Evolutionary conservation across 345 rosid genomes (phyloP), one percentile per base, ranked within the genome.

Genomic region (Zanthoxylum bungeanum): DNA sequence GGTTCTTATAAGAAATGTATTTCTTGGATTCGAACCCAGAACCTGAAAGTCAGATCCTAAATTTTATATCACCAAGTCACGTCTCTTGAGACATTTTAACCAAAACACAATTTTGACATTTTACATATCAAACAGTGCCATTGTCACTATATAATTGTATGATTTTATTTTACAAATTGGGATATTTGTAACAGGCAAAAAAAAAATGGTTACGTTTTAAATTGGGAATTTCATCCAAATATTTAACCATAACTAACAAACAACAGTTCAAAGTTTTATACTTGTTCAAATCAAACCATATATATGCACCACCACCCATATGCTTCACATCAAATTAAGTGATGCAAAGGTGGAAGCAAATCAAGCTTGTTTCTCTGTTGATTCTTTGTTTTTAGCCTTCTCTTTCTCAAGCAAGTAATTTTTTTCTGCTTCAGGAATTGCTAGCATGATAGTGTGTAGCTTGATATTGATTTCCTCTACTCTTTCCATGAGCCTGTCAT

Each of bases 401-500:
- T 86, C 93, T 66, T 80, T 51, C 75, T 91, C 87, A 12, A 88
- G 79, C 76, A 87, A 78, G 71, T 88, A 88, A 24, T 76, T 36
- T 69, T 76, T 80, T 73, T 91, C 85, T 14, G 93, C 96, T 77
- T 93, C 98, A 1, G 97, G 96, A 11, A 85, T 44, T 22, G 97
- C 87, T 63, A 59, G 24, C 33, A 89, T 74, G 25, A 93, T 74
- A 10, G 91, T 70, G 17, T 76, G 79, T 50, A 91, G 76, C 80
- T 83, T 88, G 11, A 53, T 10, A 71, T 84, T 86, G 70, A 88
- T 73, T 50, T 89, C 96, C 66, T 86, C 89, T 69, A 91, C 73
- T 76, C 81, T 88, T 39, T 75, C 84, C 88, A 89, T 81, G 30
- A 91, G 79, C 76, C 70, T 69, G 72, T 93, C 93, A 56, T 90